A percentile compares a stretch with the other conserved stretches of the same genome.
These are phyloP conservation scores for Penicillium palitans DNA, from an alignment of 2,329 filamentous ascomycete genomes.

Conservation along the genomic window DNA sequence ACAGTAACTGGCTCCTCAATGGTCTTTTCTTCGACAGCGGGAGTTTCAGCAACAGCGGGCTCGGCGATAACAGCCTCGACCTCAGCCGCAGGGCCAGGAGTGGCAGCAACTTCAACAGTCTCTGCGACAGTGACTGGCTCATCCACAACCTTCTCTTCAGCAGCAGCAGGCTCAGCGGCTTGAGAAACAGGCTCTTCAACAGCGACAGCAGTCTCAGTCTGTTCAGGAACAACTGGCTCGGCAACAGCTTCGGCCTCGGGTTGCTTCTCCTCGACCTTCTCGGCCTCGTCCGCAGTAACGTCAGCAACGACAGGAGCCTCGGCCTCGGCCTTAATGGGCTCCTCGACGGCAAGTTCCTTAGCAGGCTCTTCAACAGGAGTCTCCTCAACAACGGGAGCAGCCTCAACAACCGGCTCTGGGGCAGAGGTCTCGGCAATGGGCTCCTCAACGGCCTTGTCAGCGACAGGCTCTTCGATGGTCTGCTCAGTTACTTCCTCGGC, in stretches of 20 bases:
- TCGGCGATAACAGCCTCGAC: too few relatives aligned
- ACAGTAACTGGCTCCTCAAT: neutral
- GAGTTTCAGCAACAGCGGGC: neutral
- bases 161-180: neutral
- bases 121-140: conserved; percentile 5
- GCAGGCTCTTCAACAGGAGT: conserved; percentile 6
- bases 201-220: conserved; percentile 6
- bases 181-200: conserved; percentile 10
- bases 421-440: neutral
- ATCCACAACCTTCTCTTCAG: conserved; percentile 2
- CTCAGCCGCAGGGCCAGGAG: too few relatives aligned
- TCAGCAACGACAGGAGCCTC: conserved; percentile 9
- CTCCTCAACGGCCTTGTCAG: conserved; percentile 10
- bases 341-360: conserved; percentile 3
- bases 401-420: neutral
- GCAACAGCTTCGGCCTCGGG: conserved; percentile 4
- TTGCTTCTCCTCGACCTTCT: conserved; percentile 11
- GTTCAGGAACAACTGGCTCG: conserved; percentile 7
- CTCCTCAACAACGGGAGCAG: conserved; percentile 5
- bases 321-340: conserved; percentile 3
- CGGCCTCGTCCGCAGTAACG: conserved; percentile 7
- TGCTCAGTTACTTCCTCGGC: conserved; percentile 7
- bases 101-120: conserved; percentile 2
- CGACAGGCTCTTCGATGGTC: conserved; percentile 5
- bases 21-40: neutral